Percentiles rank a stretch among this genome's conserved stretches.
Evolutionary conservation across 2,329 filamentous ascomycete species (phyloP).

Genomic region (Alternaria atra): DNA sequence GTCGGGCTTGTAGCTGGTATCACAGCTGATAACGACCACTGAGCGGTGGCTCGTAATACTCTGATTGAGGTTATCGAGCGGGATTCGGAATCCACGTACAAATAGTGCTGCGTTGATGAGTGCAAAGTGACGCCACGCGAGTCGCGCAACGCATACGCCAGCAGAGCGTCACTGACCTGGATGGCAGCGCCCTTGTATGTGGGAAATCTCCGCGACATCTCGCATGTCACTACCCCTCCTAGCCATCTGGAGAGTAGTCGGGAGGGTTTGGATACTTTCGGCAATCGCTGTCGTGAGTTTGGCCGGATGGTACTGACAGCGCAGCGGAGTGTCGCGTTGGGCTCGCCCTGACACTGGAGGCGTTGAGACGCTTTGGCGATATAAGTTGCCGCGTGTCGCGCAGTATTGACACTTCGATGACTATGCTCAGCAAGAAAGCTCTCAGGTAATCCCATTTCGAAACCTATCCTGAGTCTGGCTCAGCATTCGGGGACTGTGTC

Average conservation of each 20-base stretch:
- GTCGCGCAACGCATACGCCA: conserved; percentile 1
- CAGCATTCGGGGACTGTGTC: background rate
- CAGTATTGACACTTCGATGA: background rate
- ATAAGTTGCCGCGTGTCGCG: conserved; percentile 1
- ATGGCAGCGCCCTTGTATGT: conserved; percentile 4
- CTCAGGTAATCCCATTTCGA: conserved; percentile 1
- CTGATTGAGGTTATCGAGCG: background rate
- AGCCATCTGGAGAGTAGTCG: background rate
- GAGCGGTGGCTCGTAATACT: background rate
- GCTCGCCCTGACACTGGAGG: background rate
- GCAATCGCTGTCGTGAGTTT: conserved; percentile 18
- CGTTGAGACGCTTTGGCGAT: background rate
- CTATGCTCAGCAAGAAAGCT: background rate
- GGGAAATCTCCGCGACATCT: background rate
- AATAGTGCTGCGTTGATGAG: background rate
- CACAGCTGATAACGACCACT: conserved; percentile 3
- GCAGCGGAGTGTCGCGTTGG: conserved; percentile 8
- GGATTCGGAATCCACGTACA: background rate
- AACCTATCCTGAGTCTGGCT: background rate
- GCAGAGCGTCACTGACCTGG: conserved; percentile 5
- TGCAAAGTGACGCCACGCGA: background rate
- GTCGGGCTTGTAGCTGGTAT: background rate
- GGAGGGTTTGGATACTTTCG: conserved; percentile 25
- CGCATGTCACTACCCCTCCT: conserved; percentile 22
- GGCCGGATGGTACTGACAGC: conserved; percentile 4